Percentiles rank a stretch among this genome's conserved stretches.
Evolutionary conservation across 2,329 filamentous ascomycete genomes (phyloP).

Genomic region (Aureobasidium sp.): DNA sequence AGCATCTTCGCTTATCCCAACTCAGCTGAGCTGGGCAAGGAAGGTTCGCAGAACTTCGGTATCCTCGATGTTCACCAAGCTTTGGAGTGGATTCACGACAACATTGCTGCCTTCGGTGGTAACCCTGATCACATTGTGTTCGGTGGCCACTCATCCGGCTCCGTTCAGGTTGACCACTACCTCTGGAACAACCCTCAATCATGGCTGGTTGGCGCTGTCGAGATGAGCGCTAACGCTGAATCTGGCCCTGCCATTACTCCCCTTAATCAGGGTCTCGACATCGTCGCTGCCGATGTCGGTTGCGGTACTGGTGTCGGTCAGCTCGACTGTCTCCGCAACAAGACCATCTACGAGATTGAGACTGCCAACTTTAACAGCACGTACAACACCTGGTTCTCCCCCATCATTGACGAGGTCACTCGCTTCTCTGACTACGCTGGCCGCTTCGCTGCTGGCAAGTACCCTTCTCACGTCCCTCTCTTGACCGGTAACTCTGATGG

Average conservation of each 20-base stretch:
- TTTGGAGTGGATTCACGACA: conserved; percentile 9
- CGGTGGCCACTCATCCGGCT: conserved; percentile 33
- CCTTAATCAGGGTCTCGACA: conserved; percentile 32
- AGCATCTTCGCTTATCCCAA: conserved; percentile 13
- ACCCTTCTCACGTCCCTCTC: conserved; percentile 11
- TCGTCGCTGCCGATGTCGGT: conserved; percentile 33
- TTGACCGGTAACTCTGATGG: conserved; percentile 13
- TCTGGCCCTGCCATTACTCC: conserved; percentile 37
- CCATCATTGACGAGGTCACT: conserved; percentile 13
- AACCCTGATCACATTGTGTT: conserved; percentile 10
- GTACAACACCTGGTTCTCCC: conserved; percentile 17
- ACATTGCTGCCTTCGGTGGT: conserved; percentile 13
- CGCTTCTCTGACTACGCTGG: conserved; percentile 14
- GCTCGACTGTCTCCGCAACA: conserved; percentile 34
- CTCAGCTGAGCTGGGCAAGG: conserved; percentile 12
- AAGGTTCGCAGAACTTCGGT: conserved; percentile 12
- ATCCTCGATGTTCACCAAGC: conserved; percentile 12
- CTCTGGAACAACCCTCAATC: conserved; percentile 25
- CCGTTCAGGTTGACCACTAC: conserved; percentile 31
- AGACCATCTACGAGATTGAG: conserved; percentile 28
- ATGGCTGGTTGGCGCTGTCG: conserved; percentile 19
- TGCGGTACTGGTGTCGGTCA: conserved; percentile 30
- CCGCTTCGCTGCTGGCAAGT: conserved; percentile 11
- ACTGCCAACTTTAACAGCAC: conserved; percentile 29
- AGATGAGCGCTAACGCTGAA: conserved; percentile 39